phyloP scores from a whole-genome alignment of 2,329 filamentous ascomycete species.

The Podosphaera aphanis region DNA sequence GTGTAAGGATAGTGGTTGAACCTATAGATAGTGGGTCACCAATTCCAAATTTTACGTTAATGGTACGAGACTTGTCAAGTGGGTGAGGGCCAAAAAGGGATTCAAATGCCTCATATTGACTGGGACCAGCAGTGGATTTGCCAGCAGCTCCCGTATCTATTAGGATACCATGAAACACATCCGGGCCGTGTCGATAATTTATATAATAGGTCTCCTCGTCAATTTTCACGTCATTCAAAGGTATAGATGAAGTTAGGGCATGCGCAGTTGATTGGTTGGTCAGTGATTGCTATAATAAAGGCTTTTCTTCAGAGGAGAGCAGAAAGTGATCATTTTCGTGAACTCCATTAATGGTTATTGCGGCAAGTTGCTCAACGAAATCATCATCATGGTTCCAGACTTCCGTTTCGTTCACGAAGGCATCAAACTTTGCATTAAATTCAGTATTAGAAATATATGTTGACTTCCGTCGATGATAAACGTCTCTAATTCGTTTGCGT shows the following conservation, averaged over 20 bases:
- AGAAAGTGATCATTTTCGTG: not conserved
- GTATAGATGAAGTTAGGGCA: not conserved
- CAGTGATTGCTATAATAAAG: not conserved
- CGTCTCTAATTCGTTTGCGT: not conserved
- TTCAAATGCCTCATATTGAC: not conserved
- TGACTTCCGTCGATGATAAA: not conserved
- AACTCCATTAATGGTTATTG: not conserved
- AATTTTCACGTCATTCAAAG: not conserved
- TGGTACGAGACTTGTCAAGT: not conserved
- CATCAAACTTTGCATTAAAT: not conserved
- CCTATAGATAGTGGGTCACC: not conserved
- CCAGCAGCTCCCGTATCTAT: not conserved
- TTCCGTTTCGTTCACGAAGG: not conserved
- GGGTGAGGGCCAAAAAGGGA: not conserved
- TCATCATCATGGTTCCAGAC: not conserved
- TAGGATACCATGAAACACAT: not conserved
- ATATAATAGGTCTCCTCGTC: not conserved
- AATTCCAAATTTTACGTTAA: not conserved
- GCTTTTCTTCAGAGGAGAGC: not conserved
- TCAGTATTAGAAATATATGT: not conserved
- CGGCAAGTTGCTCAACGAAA: not conserved
- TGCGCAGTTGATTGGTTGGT: not conserved
- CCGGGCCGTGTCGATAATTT: not conserved
- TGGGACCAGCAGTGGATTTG: not conserved
- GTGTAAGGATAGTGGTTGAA: not conserved